Evolutionary conservation across 495 filamentous ascomycete genomes (phyloP).

Genomic region (Bathelium albidoporum): DNA sequence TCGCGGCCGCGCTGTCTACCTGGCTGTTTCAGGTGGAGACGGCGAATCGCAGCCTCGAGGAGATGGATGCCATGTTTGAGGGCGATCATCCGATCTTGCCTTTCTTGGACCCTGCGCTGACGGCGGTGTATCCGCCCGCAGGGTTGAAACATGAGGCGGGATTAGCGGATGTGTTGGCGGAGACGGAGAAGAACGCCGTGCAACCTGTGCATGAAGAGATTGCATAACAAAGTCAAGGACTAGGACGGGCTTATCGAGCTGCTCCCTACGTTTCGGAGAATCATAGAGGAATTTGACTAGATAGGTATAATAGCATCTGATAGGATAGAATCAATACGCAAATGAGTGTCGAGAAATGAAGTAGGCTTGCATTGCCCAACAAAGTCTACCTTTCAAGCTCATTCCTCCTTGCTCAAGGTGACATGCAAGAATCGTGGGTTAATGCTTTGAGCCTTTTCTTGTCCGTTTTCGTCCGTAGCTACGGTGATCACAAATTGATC

Average conservation of each 20-base stretch:
- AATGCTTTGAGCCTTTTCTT: neutral
- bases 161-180: neutral
- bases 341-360: no score
- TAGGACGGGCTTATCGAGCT: neutral
- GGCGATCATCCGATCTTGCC: neutral
- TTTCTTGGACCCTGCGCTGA: neutral
- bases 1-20: neutral
- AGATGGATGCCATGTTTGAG: neutral
- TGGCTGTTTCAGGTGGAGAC: neutral
- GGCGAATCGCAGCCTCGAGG: neutral
- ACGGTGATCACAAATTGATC: slow-evolving; percentile 8
- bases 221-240: neutral
- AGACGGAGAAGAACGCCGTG: neutral
- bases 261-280: no score
- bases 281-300: no score
- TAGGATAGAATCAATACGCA: no score
- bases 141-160: neutral
- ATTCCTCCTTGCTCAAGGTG: neutral
- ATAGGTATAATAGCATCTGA: no score
- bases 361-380: no score
- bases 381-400: no score
- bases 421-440: neutral
- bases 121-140: neutral
- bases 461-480: neutral
- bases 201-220: neutral